A percentile compares a stretch with the other conserved stretches of the same genome.
phyloP scores from a whole-genome alignment of 129 eudicot genomes.

The Flaveria linearis region DNA sequence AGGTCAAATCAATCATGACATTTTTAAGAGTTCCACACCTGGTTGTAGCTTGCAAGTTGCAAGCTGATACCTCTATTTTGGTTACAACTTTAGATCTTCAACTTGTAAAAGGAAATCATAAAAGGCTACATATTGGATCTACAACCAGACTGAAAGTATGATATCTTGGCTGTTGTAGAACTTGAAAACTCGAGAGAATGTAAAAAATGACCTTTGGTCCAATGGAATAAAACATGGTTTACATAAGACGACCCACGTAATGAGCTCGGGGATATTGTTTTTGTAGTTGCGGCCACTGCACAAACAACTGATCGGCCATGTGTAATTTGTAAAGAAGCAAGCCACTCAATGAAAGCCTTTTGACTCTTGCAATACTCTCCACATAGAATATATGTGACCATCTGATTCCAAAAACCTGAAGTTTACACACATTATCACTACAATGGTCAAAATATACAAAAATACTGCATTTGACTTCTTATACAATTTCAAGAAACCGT shows the following conservation, averaged over 20 bases:
- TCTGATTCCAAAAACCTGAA: constrained; percentile 73
- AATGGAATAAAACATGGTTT: constrained; percentile 5
- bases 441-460: constrained; percentile 5
- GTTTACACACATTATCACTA: constrained; percentile 27
- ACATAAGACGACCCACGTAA: constrained; percentile 84
- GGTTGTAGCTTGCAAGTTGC: not conserved
- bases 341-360: constrained; percentile 75
- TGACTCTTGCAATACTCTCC: constrained; percentile 95
- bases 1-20: not conserved
- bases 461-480: not conserved
- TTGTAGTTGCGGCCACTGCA: constrained; percentile 91
- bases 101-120: constrained; percentile 2
- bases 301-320: constrained; percentile 84
- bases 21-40: not conserved
- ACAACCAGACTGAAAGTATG: not conserved
- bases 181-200: not conserved
- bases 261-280: constrained; percentile 66
- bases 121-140: constrained; percentile 10
- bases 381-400: constrained; percentile 88
- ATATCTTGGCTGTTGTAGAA: not conserved
- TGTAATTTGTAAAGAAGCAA: constrained; percentile 75
- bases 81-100: constrained; percentile 8
- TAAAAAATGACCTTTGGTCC: not conserved
- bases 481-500: not conserved
- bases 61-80: not conserved